Conservation (phyloP, 2,329 filamentous ascomycete genomes). For the Reticulascus tulasneorum region DNA sequence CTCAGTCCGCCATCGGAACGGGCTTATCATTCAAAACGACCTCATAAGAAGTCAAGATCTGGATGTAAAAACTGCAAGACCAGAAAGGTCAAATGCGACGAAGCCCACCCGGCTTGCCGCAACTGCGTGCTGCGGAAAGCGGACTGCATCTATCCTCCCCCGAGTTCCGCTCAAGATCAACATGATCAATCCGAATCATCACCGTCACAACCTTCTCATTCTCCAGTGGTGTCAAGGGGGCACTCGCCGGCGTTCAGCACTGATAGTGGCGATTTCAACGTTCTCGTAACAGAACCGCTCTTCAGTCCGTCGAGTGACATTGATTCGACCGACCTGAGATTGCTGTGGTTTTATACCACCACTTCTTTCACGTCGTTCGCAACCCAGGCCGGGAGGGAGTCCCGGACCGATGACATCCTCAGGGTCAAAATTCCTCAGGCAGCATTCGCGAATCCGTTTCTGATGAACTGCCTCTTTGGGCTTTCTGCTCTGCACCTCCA, state of each 20-base stretch:
- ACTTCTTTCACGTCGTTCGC: conserved; percentile 44
- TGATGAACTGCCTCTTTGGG: conserved; percentile 52
- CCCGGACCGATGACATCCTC: conserved; percentile 37
- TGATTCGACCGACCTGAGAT: conserved; percentile 44
- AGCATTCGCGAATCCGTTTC: conserved; percentile 48
- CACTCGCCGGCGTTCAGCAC: conserved; percentile 2
- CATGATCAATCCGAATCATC: conserved; percentile 3
- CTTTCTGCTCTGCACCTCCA: conserved; percentile 47
- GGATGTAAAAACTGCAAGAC: conserved; percentile 53
- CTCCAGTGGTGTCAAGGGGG: no score
- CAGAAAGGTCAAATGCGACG: conserved; percentile 54
- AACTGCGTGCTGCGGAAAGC: conserved; percentile 45
- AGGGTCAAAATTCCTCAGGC: conserved; percentile 43
- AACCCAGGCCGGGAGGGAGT: conserved; percentile 28
- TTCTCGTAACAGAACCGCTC: conserved; percentile 19
- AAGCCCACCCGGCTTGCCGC: conserved; percentile 44
- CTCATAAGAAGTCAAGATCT: conserved; percentile 51
- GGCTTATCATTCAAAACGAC: conserved; percentile 44
- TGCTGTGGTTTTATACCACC: conserved; percentile 52
- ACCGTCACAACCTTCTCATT: conserved; percentile 2
- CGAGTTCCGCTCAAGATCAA: conserved; percentile 7
- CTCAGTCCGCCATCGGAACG: conserved; percentile 6
- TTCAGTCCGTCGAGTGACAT: conserved; percentile 21
- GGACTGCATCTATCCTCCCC: conserved; percentile 41
- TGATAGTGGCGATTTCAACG: conserved; percentile 11